A percentile compares a stretch with the other conserved stretches of the same genome.
These are phyloP conservation scores for Mycena kentingensis DNA, from an alignment of 768 basidiomycete genomes.

Conservation along the genomic window DNA sequence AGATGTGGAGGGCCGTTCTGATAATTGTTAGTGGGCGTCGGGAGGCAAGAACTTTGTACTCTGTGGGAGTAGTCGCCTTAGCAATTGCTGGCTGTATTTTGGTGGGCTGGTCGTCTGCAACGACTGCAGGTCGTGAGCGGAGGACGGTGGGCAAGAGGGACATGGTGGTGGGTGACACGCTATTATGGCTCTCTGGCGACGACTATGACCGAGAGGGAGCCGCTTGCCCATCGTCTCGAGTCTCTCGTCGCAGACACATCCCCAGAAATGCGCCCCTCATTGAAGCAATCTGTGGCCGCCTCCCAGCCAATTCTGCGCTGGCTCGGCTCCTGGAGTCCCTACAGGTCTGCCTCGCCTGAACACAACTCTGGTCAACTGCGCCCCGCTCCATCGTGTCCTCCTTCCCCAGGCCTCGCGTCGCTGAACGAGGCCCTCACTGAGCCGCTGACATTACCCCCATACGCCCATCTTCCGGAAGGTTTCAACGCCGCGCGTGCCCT, in stretches of 20 bases:
- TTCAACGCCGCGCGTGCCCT: slow-evolving; percentile 36
- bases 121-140: slow-evolving; percentile 49
- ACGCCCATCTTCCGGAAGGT: slow-evolving; percentile 42
- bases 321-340: slow-evolving; percentile 38
- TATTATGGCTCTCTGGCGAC: too few relatives aligned
- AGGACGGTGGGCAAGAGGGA: slow-evolving; percentile 50
- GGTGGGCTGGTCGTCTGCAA: slow-evolving; percentile 55
- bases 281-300: too few relatives aligned
- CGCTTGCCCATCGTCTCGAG: slow-evolving; percentile 26
- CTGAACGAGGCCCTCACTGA: slow-evolving; percentile 51
- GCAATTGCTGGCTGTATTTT: slow-evolving; percentile 52
- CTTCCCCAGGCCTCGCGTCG: slow-evolving; percentile 41
- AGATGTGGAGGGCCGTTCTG: slow-evolving; percentile 84
- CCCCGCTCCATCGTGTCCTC: slow-evolving; percentile 39
- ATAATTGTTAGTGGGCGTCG: background rate
- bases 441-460: slow-evolving; percentile 45
- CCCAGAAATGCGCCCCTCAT: slow-evolving; percentile 10
- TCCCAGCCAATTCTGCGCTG: slow-evolving; percentile 46
- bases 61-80: slow-evolving; percentile 63
- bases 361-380: slow-evolving; percentile 31
- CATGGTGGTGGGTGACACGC: slow-evolving; percentile 9
- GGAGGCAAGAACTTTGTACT: slow-evolving; percentile 42
- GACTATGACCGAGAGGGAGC: too few relatives aligned
- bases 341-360: slow-evolving; percentile 23
- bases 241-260: slow-evolving; percentile 20